phyloP scores from a whole-genome alignment of 164 flowering plant species.

The Piper betle region DNA sequence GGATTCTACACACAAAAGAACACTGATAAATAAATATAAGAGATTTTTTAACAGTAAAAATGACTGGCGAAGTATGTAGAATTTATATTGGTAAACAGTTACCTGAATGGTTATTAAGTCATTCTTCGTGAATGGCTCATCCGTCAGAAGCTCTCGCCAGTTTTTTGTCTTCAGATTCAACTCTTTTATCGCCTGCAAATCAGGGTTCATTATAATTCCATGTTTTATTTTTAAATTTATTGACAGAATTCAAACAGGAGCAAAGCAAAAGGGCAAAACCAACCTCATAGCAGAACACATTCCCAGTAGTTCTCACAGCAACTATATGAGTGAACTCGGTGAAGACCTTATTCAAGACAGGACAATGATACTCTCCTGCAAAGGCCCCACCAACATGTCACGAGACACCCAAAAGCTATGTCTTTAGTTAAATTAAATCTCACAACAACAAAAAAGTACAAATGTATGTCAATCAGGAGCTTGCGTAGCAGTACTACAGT shows the following conservation, averaged over 20 bases:
- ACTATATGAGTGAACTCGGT: conserved; percentile 94
- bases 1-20: conserved; percentile 55
- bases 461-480: too few relatives aligned
- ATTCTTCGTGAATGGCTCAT: conserved; percentile 74
- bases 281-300: conserved; percentile 96
- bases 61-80: background rate
- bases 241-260: background rate
- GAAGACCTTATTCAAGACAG: conserved; percentile 91
- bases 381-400: conserved; percentile 2
- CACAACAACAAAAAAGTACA: too few relatives aligned
- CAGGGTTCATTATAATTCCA: background rate
- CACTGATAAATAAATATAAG: background rate
- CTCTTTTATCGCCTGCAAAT: conserved; percentile 73
- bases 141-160: conserved; percentile 96
- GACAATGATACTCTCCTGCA: conserved; percentile 89
- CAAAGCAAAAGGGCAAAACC: conserved; percentile 1
- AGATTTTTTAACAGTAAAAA: background rate
- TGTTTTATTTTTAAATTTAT: background rate
- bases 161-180: conserved; percentile 85
- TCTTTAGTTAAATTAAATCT: background rate
- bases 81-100: conserved; percentile 1
- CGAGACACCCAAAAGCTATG: background rate
- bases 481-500: too few relatives aligned
- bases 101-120: conserved; percentile 96
- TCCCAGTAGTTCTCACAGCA: conserved; percentile 92